phyloP scores from a whole-genome alignment of 2,329 filamentous ascomycete genomes.

The Penicillium occitanis region DNA sequence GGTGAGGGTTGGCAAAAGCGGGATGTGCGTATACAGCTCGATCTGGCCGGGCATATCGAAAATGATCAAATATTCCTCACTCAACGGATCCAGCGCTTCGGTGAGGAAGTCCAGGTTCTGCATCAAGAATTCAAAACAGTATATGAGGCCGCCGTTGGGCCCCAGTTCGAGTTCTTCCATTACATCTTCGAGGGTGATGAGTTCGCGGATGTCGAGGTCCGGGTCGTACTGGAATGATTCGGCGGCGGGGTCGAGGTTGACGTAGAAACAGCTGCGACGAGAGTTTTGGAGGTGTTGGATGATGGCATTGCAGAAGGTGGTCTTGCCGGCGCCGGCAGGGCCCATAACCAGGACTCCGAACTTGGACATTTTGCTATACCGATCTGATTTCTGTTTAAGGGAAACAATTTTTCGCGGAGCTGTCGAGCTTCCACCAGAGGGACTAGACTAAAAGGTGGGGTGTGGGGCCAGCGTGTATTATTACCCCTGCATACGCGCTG shows the following conservation, averaged over 20 bases:
- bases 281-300: slow-evolving; percentile 91
- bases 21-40: slow-evolving; percentile 96
- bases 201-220: slow-evolving; percentile 91
- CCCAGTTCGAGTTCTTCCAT: slow-evolving; percentile 93
- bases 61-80: slow-evolving; percentile 94
- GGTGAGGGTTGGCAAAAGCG: slow-evolving; percentile 81
- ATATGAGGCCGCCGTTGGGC: slow-evolving; percentile 89
- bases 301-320: slow-evolving; percentile 89
- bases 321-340: slow-evolving; percentile 93
- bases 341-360: slow-evolving; percentile 95
- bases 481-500: slow-evolving; percentile 14
- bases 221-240: slow-evolving; percentile 89
- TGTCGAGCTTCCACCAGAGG: neutral
- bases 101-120: slow-evolving; percentile 92
- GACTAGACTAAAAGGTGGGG: neutral
- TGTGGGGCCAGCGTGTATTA: slow-evolving; percentile 10
- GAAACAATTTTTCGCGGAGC: slow-evolving; percentile 1
- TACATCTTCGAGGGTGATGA: slow-evolving; percentile 90
- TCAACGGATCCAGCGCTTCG: slow-evolving; percentile 77
- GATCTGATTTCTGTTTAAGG: neutral
- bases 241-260: slow-evolving; percentile 96
- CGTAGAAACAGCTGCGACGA: slow-evolving; percentile 92
- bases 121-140: slow-evolving; percentile 94
- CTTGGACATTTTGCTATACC: slow-evolving; percentile 69
- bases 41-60: slow-evolving; percentile 99